Percentiles rank a stretch among this genome's conserved stretches.
Conservation (phyloP, 192 early-diverging fungal genomes). For the Umbelopsis isabellina region DNA sequence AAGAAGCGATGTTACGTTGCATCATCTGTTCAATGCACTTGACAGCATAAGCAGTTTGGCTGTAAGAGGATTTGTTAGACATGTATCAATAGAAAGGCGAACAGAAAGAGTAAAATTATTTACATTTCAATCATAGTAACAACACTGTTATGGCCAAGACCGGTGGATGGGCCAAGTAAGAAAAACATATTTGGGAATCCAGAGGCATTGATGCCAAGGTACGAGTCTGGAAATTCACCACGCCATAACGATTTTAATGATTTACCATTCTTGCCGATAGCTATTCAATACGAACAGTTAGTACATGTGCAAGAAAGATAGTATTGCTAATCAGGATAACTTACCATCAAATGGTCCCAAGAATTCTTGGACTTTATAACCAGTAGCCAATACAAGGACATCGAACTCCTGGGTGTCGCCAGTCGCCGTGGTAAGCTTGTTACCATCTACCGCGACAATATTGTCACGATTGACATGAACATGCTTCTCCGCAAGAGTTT, state of each 20-base stretch:
- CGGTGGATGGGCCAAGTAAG: slow-evolving; percentile 56
- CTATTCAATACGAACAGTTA: background rate
- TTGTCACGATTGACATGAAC: slow-evolving; percentile 41
- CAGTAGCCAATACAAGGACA: slow-evolving; percentile 55
- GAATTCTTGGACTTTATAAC: slow-evolving; percentile 48
- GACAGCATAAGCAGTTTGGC: slow-evolving; percentile 49
- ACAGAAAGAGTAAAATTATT: background rate
- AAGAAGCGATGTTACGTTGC: slow-evolving; percentile 35
- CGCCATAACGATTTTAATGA: slow-evolving; percentile 39
- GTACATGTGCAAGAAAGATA: background rate
- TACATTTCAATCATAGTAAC: slow-evolving; percentile 53
- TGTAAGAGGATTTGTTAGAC: slow-evolving; percentile 5
- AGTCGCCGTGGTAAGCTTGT: slow-evolving; percentile 38
- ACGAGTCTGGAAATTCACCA: slow-evolving; percentile 43
- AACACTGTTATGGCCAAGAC: slow-evolving; percentile 54
- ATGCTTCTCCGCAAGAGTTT: slow-evolving; percentile 44
- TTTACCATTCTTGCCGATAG: slow-evolving; percentile 39
- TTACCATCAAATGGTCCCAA: slow-evolving; percentile 31
- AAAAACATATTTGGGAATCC: slow-evolving; percentile 61
- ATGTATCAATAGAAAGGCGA: background rate
- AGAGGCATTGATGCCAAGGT: slow-evolving; percentile 44
- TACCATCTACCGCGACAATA: slow-evolving; percentile 41
- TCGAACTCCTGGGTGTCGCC: slow-evolving; percentile 47
- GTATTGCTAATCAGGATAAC: background rate
- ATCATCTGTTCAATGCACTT: slow-evolving; percentile 48